These are phyloP conservation scores for Mycena haematopus DNA, from an alignment of 768 basidiomycete species.

Conservation along the genomic window DNA sequence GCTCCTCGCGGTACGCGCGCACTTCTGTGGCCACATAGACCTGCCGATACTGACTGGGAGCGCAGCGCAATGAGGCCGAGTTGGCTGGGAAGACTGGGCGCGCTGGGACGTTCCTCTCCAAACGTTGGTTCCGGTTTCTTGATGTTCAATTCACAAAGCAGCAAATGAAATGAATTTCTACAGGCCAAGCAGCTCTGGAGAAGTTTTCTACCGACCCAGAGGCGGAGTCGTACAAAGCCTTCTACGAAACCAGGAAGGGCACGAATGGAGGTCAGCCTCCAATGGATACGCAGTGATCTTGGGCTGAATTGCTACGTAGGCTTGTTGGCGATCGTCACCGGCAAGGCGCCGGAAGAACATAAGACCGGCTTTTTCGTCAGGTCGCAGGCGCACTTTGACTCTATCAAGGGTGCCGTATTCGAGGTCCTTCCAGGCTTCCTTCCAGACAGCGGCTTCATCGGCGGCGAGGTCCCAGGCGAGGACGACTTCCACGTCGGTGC, in stretches of 20 bases:
- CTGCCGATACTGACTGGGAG: background rate
- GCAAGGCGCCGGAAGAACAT: conserved; percentile 40
- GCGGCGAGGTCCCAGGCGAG: conserved; percentile 53
- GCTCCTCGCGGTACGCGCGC: conserved; percentile 43
- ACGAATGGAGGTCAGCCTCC: conserved; percentile 40
- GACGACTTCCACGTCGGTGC: conserved; percentile 62
- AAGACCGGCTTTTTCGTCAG: conserved; percentile 47
- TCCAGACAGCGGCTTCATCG: conserved; percentile 52
- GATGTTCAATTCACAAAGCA: background rate
- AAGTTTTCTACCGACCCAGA: conserved; percentile 42
- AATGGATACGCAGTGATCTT: too few relatives aligned
- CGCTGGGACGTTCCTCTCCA: conserved; percentile 41
- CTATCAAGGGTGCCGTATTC: conserved; percentile 43
- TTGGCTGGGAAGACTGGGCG: conserved; percentile 45
- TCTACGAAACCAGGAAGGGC: conserved; percentile 51
- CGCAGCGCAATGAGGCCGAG: conserved; percentile 54
- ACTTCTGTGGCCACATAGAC: background rate
- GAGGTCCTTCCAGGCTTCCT: conserved; percentile 48
- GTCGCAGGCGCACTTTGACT: conserved; percentile 47
- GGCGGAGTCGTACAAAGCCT: conserved; percentile 44
- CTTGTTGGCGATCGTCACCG: conserved; percentile 49
- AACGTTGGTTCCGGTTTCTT: conserved; percentile 42
- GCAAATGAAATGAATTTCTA: conserved; percentile 10
- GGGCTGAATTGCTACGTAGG: conserved; percentile 4
- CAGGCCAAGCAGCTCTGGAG: conserved; percentile 52